Base-by-base conservation (phyloP, 306 rosid genomes). In the Glycine soja region DNA sequence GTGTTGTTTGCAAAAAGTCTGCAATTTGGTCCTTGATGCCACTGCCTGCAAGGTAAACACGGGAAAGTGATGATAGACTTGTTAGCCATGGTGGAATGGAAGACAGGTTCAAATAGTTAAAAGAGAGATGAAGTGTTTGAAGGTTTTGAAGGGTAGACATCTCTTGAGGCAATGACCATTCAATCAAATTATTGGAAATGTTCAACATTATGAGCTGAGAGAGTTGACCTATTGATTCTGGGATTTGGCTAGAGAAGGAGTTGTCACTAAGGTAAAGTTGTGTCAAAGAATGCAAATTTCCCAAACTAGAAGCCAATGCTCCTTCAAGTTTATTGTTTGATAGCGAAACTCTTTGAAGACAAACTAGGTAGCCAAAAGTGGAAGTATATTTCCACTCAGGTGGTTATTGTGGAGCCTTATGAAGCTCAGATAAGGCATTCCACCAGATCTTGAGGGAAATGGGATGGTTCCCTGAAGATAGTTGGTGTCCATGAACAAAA, bases 11-110 rank as follows among this genome's bases (percentile, higher is more conserved):
- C 64, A 85, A 53, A 14, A 66, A n/a, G 50, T 76, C 72, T 0
- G 94, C 94, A 52, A 92, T 83, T 69, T 16, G 71, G 13, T 92
- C 94, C 45, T 80, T 84, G 82, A 92, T 87, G 58, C 89, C 85
- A 53, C 91, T 88, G 2, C 89, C 91, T 10, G 94, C 97, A 12
- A 92, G 75, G 88, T 84, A 77, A 30, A 92, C 66, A 16, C 57
- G 42, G 3, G 91, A 85, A 43, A 92, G 72, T 0, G 89, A 88
- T 5, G 91, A 80, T 73, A 90, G 47, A 40, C 81, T 75, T 13
- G 79, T 79, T 19, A 92, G 51, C 89, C 91, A 90, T 68, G 64
- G 47, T 10, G 97, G 91, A 46, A 90, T 81, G 70, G 88, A 11
- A 15, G 82, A 72, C 82, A 90, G 89, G 74, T 74, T 82, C 58